Conservation (phyloP, 352 stramenopile genomes). For the Phytophthora pluvialis region DNA sequence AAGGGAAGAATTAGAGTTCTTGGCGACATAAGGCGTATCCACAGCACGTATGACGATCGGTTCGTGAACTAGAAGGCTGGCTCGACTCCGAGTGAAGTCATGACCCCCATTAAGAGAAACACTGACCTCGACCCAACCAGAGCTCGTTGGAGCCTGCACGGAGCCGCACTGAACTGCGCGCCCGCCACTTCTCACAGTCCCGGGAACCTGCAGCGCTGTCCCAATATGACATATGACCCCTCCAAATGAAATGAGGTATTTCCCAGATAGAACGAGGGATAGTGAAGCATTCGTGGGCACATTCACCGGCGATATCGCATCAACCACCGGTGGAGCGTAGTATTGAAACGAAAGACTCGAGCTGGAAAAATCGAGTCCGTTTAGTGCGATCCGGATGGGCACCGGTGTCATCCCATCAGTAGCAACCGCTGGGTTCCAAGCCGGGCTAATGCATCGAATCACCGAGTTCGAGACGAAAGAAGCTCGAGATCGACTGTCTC, state of each 20-base stretch:
- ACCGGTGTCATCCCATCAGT: slow-evolving; percentile 16
- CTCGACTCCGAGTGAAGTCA: slow-evolving; percentile 35
- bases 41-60: slow-evolving; percentile 25
- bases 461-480: slow-evolving; percentile 26
- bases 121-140: slow-evolving; percentile 23
- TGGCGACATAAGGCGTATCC: slow-evolving; percentile 27
- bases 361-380: slow-evolving; percentile 36
- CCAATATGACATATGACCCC: slow-evolving; percentile 37
- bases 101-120: slow-evolving; percentile 48
- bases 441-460: slow-evolving; percentile 44
- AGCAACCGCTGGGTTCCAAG: slow-evolving; percentile 28
- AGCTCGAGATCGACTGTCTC: slow-evolving; percentile 13
- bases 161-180: slow-evolving; percentile 23
- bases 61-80: slow-evolving; percentile 26
- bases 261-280: slow-evolving; percentile 24
- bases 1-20: slow-evolving; percentile 24
- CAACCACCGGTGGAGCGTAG: slow-evolving; percentile 29
- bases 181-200: slow-evolving; percentile 23
- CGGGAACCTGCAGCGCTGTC: slow-evolving; percentile 15
- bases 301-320: slow-evolving; percentile 19
- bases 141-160: background rate
- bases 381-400: slow-evolving; percentile 30
- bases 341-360: slow-evolving; percentile 42
- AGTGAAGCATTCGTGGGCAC: slow-evolving; percentile 21
- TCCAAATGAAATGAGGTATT: slow-evolving; percentile 37